These are phyloP conservation scores for Apiospora koreana DNA, from an alignment of 2,329 filamentous ascomycete genomes.

Conservation along the genomic window DNA sequence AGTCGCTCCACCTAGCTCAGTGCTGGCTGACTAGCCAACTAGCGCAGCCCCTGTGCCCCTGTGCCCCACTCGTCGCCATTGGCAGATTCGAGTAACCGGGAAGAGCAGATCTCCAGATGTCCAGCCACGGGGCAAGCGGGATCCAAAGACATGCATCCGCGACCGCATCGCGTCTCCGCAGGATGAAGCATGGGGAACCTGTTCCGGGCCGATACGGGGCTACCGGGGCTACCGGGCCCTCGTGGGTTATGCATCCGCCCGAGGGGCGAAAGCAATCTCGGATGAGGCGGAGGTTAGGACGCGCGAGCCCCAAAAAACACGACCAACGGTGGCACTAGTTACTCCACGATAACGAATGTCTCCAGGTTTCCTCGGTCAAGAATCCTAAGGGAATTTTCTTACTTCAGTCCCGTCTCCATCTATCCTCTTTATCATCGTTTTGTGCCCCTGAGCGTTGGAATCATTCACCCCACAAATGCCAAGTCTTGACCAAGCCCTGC, in stretches of 20 bases:
- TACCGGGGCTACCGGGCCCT: neutral
- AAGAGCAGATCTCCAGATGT: neutral
- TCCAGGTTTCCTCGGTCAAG: neutral
- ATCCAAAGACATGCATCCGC: neutral
- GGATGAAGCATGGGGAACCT: neutral
- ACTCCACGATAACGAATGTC: constrained; percentile 8
- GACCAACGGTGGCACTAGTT: neutral
- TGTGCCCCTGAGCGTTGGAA: neutral
- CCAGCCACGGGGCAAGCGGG: neutral
- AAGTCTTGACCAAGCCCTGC: neutral
- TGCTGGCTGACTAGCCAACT: too few relatives aligned
- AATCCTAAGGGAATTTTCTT: neutral
- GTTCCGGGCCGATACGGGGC: neutral
- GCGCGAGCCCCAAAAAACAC: too few relatives aligned
- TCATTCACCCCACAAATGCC: neutral
- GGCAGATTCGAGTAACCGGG: neutral
- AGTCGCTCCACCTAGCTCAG: too few relatives aligned
- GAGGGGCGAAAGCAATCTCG: neutral
- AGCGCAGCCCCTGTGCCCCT: too few relatives aligned
- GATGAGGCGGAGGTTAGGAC: constrained; percentile 2
- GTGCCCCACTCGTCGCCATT: too few relatives aligned
- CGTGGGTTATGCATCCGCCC: neutral
- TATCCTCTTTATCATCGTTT: neutral
- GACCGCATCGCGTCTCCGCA: neutral
- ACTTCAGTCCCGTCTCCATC: neutral